These are phyloP conservation scores for Plantago coronopus DNA, from an alignment of 305 asterid species.

Conservation along the genomic window DNA sequence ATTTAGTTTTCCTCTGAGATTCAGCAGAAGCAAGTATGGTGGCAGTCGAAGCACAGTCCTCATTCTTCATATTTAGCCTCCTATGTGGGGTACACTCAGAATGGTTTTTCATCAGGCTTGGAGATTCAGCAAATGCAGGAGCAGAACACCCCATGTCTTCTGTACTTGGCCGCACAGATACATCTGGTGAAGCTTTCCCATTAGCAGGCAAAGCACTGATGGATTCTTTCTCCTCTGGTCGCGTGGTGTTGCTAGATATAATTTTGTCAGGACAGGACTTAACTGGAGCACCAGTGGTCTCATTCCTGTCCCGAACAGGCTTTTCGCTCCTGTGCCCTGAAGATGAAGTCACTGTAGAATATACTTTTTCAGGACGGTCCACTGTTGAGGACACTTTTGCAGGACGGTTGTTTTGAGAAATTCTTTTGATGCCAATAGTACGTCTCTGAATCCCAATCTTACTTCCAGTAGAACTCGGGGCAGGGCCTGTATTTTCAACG, in stretches of 20 bases:
- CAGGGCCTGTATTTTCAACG: conserved; percentile 23
- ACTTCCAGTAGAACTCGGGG: conserved; percentile 26
- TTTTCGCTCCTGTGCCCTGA: conserved; percentile 9
- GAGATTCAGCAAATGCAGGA: conserved; percentile 22
- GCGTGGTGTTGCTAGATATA: conserved; percentile 24
- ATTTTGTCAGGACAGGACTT: conserved; percentile 22
- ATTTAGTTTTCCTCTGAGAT: conserved; percentile 24
- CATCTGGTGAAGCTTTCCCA: conserved; percentile 16
- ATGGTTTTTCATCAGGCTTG: conserved; percentile 24
- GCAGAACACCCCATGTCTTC: conserved; percentile 15
- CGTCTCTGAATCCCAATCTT: conserved; percentile 51
- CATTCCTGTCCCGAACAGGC: neutral
- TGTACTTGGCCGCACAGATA: conserved; percentile 24
- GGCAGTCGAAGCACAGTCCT: too few relatives aligned
- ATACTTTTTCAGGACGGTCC: conserved; percentile 22
- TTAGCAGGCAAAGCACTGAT: conserved; percentile 12
- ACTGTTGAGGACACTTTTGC: conserved; percentile 23
- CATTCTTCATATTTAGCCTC: too few relatives aligned
- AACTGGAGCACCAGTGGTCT: neutral
- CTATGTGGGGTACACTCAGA: neutral
- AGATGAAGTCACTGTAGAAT: conserved; percentile 21
- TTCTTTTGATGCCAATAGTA: conserved; percentile 46
- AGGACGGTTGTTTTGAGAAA: conserved; percentile 29
- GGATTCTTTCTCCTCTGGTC: conserved; percentile 32
- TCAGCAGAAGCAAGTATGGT: conserved; percentile 3